Conservation (phyloP, 257 asterid genomes). For the Penstemon eatonii region DNA sequence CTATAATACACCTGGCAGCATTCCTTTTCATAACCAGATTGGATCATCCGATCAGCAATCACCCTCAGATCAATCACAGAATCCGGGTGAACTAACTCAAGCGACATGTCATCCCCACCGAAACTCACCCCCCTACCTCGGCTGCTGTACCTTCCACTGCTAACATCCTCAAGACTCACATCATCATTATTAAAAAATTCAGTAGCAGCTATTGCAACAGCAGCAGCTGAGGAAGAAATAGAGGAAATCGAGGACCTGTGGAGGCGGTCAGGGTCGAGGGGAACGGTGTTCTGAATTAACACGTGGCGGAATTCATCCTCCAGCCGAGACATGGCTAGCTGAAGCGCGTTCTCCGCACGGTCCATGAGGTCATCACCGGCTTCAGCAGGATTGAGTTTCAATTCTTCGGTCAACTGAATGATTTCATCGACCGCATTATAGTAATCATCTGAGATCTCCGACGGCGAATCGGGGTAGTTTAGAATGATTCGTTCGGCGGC, state of each 20-base stretch:
- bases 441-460: slow-evolving; percentile 44
- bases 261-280: slow-evolving; percentile 69
- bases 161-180: slow-evolving; percentile 49
- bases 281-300: slow-evolving; percentile 53
- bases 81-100: slow-evolving; percentile 72
- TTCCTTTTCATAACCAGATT: slow-evolving; percentile 89
- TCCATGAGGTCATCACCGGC: slow-evolving; percentile 42
- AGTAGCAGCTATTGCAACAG: slow-evolving; percentile 63
- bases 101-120: slow-evolving; percentile 63
- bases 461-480: slow-evolving; percentile 39
- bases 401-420: slow-evolving; percentile 64
- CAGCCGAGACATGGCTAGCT: slow-evolving; percentile 75
- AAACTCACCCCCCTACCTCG: slow-evolving; percentile 60
- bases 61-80: slow-evolving; percentile 64
- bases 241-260: slow-evolving; percentile 52
- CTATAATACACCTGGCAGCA: slow-evolving; percentile 87
- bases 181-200: slow-evolving; percentile 40
- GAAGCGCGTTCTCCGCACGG: slow-evolving; percentile 78
- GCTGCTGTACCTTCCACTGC: slow-evolving; percentile 63
- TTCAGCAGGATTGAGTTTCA: slow-evolving; percentile 42
- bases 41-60: slow-evolving; percentile 87
- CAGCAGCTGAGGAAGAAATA: slow-evolving; percentile 50
- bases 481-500: slow-evolving; percentile 61
- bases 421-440: slow-evolving; percentile 74
- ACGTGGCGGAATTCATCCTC: slow-evolving; percentile 88